A percentile compares a stretch with the other conserved stretches of the same genome.
These are phyloP conservation scores for Tritrichomonas foetus DNA, from an alignment of 208 protist genomes.

Conservation along the genomic window DNA sequence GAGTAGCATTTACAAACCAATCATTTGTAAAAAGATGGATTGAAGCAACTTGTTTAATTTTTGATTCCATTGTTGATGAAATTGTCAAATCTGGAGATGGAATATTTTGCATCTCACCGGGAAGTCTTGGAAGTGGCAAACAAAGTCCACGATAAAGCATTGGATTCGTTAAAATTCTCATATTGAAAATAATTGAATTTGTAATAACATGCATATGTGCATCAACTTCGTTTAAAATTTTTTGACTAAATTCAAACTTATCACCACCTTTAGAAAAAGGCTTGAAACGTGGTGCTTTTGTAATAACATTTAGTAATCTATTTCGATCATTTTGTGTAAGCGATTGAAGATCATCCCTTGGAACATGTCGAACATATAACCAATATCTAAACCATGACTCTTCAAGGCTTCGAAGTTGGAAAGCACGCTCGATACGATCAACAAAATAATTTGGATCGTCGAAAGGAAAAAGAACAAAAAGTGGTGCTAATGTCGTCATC, in stretches of 20 bases:
- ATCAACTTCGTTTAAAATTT: conserved; percentile 25
- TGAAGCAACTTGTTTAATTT: not conserved
- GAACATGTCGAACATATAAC: conserved; percentile 36
- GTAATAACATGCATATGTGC: not conserved
- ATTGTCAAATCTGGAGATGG: not conserved
- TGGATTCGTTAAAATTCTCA: not conserved
- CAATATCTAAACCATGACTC: conserved; percentile 40
- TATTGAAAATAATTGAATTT: conserved; percentile 36
- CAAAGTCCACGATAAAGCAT: conserved; percentile 16
- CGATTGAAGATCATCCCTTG: conserved; percentile 6
- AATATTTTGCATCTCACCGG: not conserved
- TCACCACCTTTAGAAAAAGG: not conserved
- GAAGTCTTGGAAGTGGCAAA: conserved; percentile 8
- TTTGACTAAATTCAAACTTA: conserved; percentile 12
- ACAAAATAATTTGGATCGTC: not conserved
- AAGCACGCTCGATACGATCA: not conserved
- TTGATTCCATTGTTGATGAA: not conserved
- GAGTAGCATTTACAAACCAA: conserved; percentile 30
- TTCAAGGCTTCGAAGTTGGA: not conserved
- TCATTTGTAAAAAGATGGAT: conserved; percentile 26
- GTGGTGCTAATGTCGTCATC: not conserved
- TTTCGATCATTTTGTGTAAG: not conserved
- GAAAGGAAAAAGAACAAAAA: conserved; percentile 23
- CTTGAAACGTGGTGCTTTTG: not conserved
- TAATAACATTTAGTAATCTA: not conserved